Evolutionary conservation across 73 alveolate species (phyloP), one percentile per base, ranked within the genome.

Genomic region (Tetrahymena borealis): DNA sequence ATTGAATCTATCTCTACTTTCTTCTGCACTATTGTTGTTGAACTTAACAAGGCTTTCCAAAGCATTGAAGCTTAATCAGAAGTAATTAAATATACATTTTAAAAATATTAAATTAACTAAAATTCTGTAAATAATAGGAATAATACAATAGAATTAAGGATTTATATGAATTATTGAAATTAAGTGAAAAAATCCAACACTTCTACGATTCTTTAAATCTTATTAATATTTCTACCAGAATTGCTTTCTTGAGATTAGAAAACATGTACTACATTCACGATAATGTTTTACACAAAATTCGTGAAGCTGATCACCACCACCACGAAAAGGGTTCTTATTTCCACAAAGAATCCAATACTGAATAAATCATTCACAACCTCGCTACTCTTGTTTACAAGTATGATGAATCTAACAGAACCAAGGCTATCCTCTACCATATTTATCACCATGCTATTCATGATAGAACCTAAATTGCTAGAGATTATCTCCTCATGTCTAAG

Each of bases 231-330:
- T 24, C 85, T 60, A 60, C 85, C 13, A 60, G 85, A 60, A 60
- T 60, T 60, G 85, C 85, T 60, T 60, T 60, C 85, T 60, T 60
- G 85, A 60, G 85, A 60, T 60, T 60, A 60, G 85, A 60, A 60
- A 60, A 60, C 28, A 60, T 60, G 85, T 60, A 60, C 85, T 60
- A 60, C 10, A 60, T 60, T 9, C 85, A 60, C 28, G 85, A 60
- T n/a, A 24, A 32, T 28, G 28, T 60, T 35, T 60, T 60, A 60
- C n/a, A 32, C 35, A 60, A 60, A 35, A 35, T 60, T n/a, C 85
- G 85, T 60, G 85, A 60, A 60, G n/a, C 85, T 60, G 85, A 60
- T 20, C 9, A 13, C 18, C 10, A 60, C n/a, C n/a, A 5, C n/a
- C 28, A 60, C 28, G 85, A 60, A 60, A n/a, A 60, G 10, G 85